Evolutionary conservation across 2,329 filamentous ascomycete species (phyloP), one percentile per base, ranked within the genome.

Genomic region (Cladophialophora chaetospira): DNA sequence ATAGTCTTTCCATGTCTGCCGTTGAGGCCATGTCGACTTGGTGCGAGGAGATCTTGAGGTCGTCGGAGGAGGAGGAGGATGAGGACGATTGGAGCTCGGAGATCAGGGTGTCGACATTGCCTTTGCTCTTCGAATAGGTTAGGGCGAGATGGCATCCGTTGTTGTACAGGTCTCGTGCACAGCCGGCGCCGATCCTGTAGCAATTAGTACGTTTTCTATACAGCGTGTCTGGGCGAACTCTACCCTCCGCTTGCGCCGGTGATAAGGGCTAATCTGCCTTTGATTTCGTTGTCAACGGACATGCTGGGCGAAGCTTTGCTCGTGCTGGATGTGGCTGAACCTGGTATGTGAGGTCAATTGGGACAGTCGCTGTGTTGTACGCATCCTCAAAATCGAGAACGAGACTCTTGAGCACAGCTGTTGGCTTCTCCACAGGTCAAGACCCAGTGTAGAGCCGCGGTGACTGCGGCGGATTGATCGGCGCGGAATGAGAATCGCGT

Each of bases 181-280:
- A 83, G 42, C 81, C 82, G 58, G 77, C 76, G 19, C 84, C 84
- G 47, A 87, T 86, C n/a, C 83, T 85, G 2, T 28, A n/a, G 8
- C 13, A 21, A 38, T 55, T 15, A 59, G 60, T 56, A 23, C 38
- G 44, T 17, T 15, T 10, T 33, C n/a, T 17, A 15, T 38, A 15
- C 26, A 17, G 10, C 31, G 13, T 5, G 11, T 26, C 3, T 21
- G 13, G 40, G 15, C 9, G 26, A 15, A 23, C 8, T n/a, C 10
- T 71, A 83, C 82, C 83, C 82, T 65, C 82, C 82, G 50, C 82
- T 85, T 44, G 82, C 83, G 40, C 83, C 83, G 2, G 83, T 86
- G 44, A 86, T 77, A 6, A 86, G 74, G 42, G 82, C 83, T 40
- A 85, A 70, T 49, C 79, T 75, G 55, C 81, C 81, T 35, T 72